phyloP scores from a whole-genome alignment of 208 protist species.

The Trypanosoma theileri region DNA sequence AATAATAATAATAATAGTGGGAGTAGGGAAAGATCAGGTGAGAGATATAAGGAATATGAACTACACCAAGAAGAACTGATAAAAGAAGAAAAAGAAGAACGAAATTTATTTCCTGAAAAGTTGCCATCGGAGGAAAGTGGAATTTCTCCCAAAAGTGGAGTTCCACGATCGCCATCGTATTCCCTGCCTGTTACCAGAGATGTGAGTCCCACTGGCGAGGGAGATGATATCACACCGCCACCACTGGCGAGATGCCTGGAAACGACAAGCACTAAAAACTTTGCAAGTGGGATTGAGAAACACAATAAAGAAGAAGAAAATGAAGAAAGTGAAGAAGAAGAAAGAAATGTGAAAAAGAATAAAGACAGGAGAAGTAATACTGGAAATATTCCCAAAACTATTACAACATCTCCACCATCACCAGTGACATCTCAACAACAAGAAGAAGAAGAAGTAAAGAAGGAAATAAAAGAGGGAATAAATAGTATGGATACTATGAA shows the following conservation, averaged over 20 bases:
- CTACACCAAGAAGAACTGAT: not conserved
- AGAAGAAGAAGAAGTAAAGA: not conserved
- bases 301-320: not conserved
- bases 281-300: too few relatives aligned
- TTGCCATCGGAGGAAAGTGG: not conserved
- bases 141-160: slow-evolving; percentile 13
- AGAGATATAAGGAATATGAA: not conserved
- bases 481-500: not conserved
- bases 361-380: not conserved
- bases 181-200: not conserved
- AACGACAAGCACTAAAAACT: too few relatives aligned
- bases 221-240: slow-evolving; percentile 7
- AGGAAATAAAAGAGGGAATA: not conserved
- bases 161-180: slow-evolving; percentile 14
- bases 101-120: not conserved
- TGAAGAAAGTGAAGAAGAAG: not conserved
- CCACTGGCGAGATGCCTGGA: slow-evolving; percentile 13
- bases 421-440: not conserved
- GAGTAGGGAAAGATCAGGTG: not conserved
- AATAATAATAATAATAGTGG: not conserved
- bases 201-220: not conserved
- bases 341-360: not conserved
- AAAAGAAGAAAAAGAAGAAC: not conserved
- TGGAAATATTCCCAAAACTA: not conserved
- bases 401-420: not conserved